phyloP scores from a whole-genome alignment of 306 rosid species.

The Abrus pulchellus region DNA sequence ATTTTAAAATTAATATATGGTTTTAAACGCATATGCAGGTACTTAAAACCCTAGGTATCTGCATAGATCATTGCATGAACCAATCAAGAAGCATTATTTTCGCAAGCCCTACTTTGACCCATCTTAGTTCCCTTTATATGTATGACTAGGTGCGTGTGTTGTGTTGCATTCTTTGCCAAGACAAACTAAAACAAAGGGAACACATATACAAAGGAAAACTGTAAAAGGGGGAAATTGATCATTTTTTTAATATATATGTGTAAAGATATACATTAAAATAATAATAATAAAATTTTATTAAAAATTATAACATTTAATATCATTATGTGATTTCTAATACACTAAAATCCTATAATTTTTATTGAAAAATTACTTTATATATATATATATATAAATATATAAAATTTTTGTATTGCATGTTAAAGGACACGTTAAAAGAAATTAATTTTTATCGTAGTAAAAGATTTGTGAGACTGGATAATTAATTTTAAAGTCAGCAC shows the following conservation, averaged over 20 bases:
- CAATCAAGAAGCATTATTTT: conserved; percentile 18
- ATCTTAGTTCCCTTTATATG: not conserved
- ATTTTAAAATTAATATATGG: not conserved
- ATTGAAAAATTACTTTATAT: no score
- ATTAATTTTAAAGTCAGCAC: conserved; percentile 3
- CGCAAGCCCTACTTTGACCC: conserved; percentile 11
- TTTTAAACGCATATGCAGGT: not conserved
- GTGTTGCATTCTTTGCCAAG: not conserved
- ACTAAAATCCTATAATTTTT: no score
- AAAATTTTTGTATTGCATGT: no score
- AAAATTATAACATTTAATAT: no score
- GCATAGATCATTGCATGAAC: conserved; percentile 8
- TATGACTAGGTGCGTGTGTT: not conserved
- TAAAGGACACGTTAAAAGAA: not conserved
- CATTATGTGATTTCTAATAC: no score
- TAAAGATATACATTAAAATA: no score
- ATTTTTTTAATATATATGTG: no score
- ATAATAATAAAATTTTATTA: no score
- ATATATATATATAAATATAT: no score
- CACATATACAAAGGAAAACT: not conserved
- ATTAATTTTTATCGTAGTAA: not conserved
- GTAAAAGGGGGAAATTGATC: not conserved
- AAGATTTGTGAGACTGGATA: not conserved
- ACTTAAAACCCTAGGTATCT: not conserved
- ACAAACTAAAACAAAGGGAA: not conserved